These are phyloP conservation scores for Trichoderma harzianum DNA, from an alignment of 2,329 filamentous ascomycete species.

Conservation along the genomic window DNA sequence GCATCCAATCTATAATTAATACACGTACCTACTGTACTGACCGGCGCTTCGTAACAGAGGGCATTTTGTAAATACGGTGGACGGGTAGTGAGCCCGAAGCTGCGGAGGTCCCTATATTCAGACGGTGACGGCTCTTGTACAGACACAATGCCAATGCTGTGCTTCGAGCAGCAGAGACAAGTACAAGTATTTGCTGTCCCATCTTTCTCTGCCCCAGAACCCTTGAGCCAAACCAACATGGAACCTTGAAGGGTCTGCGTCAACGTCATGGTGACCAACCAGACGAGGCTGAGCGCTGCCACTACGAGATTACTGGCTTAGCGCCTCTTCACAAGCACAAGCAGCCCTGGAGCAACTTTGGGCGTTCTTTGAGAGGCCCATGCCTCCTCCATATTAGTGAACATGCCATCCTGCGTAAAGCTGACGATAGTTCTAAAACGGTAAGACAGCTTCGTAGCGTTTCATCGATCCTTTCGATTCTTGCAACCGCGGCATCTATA, in stretches of 20 bases:
- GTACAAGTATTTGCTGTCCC: neutral
- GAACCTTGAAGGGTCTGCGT: neutral
- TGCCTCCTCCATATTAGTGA: neutral
- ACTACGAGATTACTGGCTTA: neutral
- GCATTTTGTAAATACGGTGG: neutral
- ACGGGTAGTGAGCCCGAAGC: neutral
- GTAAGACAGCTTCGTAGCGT: neutral
- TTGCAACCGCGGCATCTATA: neutral
- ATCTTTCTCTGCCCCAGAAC: neutral
- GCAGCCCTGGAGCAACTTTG: neutral
- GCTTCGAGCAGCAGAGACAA: neutral
- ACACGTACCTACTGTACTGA: neutral
- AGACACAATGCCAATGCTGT: neutral
- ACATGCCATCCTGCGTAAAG: neutral
- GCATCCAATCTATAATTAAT: neutral
- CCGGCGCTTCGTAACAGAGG: neutral
- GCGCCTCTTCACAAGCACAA: neutral
- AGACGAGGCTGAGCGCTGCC: neutral
- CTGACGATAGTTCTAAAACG: neutral
- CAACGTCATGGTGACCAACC: conserved; percentile 15
- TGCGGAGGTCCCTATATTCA: neutral
- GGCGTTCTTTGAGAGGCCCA: neutral
- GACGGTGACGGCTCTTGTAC: neutral
- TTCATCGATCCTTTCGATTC: neutral
- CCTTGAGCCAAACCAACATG: neutral